phyloP scores from a whole-genome alignment of 352 stramenopile species.

The Peronospora farinosa region DNA sequence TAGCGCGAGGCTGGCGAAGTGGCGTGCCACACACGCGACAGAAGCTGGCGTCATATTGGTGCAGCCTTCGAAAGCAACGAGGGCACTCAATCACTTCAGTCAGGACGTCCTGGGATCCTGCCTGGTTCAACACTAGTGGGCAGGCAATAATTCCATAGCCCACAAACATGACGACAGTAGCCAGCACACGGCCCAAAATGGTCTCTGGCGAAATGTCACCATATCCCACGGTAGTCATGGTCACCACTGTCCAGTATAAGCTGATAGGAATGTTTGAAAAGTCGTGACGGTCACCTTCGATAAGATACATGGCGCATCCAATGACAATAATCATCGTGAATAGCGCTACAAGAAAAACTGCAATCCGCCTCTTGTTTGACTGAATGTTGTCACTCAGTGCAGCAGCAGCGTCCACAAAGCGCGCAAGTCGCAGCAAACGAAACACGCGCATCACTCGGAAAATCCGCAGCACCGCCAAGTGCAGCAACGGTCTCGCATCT shows the following conservation, averaged over 20 bases:
- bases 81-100: conserved; percentile 63
- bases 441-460: conserved; percentile 79
- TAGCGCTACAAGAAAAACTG: conserved; percentile 65
- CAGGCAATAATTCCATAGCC: conserved; percentile 84
- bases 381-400: conserved; percentile 74
- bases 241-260: conserved; percentile 85
- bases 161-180: conserved; percentile 81
- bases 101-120: conserved; percentile 41
- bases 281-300: conserved; percentile 68
- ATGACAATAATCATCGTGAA: conserved; percentile 80
- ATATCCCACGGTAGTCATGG: conserved; percentile 83
- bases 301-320: conserved; percentile 78
- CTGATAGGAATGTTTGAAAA: conserved; percentile 86
- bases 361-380: conserved; percentile 73
- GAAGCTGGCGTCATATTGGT: conserved; percentile 79
- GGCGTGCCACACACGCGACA: conserved; percentile 66
- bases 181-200: conserved; percentile 69
- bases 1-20: conserved; percentile 46
- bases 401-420: conserved; percentile 61
- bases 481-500: conserved; percentile 46
- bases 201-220: conserved; percentile 81
- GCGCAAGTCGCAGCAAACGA: conserved; percentile 59
- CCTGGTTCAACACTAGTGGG: conserved; percentile 68
- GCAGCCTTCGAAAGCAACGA: conserved; percentile 63
- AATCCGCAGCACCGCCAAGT: conserved; percentile 65